These are phyloP conservation scores for Neurospora sp. DNA, from an alignment of 2,329 filamentous ascomycete species.

Conservation along the genomic window DNA sequence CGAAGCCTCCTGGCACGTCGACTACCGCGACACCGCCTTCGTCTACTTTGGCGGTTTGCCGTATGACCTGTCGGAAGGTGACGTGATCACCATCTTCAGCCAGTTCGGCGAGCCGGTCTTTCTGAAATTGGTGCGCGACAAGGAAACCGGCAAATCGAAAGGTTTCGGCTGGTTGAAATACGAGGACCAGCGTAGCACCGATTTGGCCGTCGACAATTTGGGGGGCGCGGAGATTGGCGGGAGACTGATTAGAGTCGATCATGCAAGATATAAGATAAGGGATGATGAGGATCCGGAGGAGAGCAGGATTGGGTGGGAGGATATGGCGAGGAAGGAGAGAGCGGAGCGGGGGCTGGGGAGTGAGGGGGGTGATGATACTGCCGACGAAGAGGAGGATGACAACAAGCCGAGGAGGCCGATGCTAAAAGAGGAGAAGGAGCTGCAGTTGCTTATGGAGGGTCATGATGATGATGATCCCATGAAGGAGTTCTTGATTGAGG, in stretches of 20 bases:
- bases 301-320: constrained; percentile 48
- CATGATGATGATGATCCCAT: constrained; percentile 96
- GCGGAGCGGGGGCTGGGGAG: constrained; percentile 27
- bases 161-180: constrained; percentile 97
- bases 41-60: constrained; percentile 92
- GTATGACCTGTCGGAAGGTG: constrained; percentile 88
- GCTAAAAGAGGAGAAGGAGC: constrained; percentile 72
- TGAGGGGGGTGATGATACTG: constrained; percentile 35
- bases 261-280: constrained; percentile 80
- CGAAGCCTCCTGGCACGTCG: constrained; percentile 89
- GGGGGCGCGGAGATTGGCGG: constrained; percentile 78
- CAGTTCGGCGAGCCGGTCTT: constrained; percentile 94
- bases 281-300: constrained; percentile 64
- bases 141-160: constrained; percentile 88
- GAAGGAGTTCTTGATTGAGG: constrained; percentile 81
- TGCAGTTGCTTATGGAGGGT: constrained; percentile 63
- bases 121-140: constrained; percentile 85
- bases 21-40: constrained; percentile 92
- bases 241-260: constrained; percentile 75
- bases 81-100: constrained; percentile 92
- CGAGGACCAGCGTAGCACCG: constrained; percentile 92
- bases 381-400: constrained; percentile 34
- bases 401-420: constrained; percentile 40
- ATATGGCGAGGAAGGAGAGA: constrained; percentile 44
- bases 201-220: constrained; percentile 92